Percentiles rank a stretch among this genome's conserved stretches.
Evolutionary conservation across 345 rosid species (phyloP).

Genomic region (Syzygium jambos): DNA sequence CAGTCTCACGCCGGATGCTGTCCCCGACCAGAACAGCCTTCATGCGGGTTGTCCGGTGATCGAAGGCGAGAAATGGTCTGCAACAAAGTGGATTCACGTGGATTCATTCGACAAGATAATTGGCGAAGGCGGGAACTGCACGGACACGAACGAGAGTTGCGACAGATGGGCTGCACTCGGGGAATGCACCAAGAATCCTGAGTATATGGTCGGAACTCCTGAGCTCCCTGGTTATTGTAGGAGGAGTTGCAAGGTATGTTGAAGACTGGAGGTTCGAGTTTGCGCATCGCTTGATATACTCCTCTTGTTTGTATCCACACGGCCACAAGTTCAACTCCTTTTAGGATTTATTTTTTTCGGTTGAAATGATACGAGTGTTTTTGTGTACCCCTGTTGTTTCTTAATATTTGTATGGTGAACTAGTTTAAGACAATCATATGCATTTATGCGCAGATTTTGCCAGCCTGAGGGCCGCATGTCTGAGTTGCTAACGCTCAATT

Average conservation of each 20-base stretch:
- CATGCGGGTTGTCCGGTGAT: slow-evolving; percentile 95
- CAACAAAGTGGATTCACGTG: slow-evolving; percentile 96
- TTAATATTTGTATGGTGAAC: background rate
- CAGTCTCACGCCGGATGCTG: slow-evolving; percentile 65
- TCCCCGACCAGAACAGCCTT: slow-evolving; percentile 66
- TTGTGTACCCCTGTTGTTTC: background rate
- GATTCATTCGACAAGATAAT: slow-evolving; percentile 69
- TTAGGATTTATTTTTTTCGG: background rate
- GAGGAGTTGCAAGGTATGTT: slow-evolving; percentile 86
- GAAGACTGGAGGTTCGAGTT: background rate
- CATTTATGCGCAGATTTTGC: background rate
- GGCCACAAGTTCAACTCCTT: background rate
- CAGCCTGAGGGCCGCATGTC: background rate
- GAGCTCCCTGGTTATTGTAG: slow-evolving; percentile 80
- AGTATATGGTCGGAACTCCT: slow-evolving; percentile 76
- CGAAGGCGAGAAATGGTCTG: slow-evolving; percentile 99
- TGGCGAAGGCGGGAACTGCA: slow-evolving; percentile 52
- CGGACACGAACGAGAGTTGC: slow-evolving; percentile 65
- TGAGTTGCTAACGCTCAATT: background rate
- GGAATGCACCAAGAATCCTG: slow-evolving; percentile 76
- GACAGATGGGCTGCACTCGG: slow-evolving; percentile 93
- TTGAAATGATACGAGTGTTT: background rate
- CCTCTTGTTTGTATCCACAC: background rate
- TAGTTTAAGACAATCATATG: background rate
- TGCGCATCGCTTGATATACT: background rate